A percentile compares a stretch with the other conserved stretches of the same genome.
phyloP scores from a whole-genome alignment of 257 asterid genomes.

The Anisodus acutangulus region DNA sequence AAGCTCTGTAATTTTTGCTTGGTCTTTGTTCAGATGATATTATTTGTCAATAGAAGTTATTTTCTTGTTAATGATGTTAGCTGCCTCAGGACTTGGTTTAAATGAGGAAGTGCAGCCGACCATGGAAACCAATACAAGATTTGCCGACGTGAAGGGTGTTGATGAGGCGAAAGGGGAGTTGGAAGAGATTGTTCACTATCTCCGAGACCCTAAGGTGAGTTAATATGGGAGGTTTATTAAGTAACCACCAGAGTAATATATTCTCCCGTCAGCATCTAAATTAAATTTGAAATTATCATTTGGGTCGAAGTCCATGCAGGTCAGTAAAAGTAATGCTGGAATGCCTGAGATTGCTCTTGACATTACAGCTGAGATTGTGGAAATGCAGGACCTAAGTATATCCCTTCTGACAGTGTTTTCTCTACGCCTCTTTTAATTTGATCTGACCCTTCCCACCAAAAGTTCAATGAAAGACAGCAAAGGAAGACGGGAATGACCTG shows the following conservation, averaged over 20 bases:
- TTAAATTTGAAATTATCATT: not conserved
- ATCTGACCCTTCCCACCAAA: slow-evolving; percentile 20
- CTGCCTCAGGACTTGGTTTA: slow-evolving; percentile 72
- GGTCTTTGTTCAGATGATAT: slow-evolving; percentile 20
- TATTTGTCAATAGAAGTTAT: slow-evolving; percentile 2
- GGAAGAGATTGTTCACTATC: slow-evolving; percentile 96
- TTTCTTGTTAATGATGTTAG: slow-evolving; percentile 28
- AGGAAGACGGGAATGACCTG: not conserved
- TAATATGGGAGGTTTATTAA: slow-evolving; percentile 13
- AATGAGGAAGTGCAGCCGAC: slow-evolving; percentile 89
- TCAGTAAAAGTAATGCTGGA: not conserved
- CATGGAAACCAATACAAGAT: slow-evolving; percentile 81
- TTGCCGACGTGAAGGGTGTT: slow-evolving; percentile 93
- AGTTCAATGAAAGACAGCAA: not conserved
- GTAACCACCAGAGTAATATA: not conserved
- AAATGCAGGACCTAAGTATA: not conserved
- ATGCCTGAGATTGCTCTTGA: slow-evolving; percentile 20
- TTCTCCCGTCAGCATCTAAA: not conserved
- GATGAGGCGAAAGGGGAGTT: slow-evolving; percentile 96
- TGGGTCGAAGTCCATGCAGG: not conserved
- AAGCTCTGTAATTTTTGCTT: not conserved
- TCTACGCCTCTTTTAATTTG: not conserved
- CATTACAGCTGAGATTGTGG: not conserved
- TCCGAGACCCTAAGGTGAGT: slow-evolving; percentile 94
- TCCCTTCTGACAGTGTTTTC: not conserved